These are phyloP conservation scores for Boletellus deceptivus DNA, from an alignment of 1,284 basidiomycete species.

Conservation along the genomic window DNA sequence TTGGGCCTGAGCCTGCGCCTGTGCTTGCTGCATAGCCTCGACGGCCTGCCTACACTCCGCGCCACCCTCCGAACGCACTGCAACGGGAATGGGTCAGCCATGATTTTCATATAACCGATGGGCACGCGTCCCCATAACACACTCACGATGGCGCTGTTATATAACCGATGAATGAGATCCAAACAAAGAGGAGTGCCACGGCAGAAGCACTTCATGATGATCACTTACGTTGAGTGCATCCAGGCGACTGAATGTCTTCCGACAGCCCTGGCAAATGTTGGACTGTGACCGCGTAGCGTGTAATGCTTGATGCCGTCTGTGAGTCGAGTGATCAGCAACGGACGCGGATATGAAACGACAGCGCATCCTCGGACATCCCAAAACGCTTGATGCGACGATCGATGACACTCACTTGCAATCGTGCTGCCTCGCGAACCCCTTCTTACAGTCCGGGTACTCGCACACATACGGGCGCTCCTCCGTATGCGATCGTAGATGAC, in stretches of 20 bases:
- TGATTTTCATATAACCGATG: slow-evolving; percentile 19
- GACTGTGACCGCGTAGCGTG: slow-evolving; percentile 82
- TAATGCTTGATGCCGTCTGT: slow-evolving; percentile 80
- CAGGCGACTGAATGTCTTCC: slow-evolving; percentile 90
- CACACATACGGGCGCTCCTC: slow-evolving; percentile 94
- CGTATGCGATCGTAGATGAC: slow-evolving; percentile 94
- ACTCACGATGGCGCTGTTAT: slow-evolving; percentile 35
- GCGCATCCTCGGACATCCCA: background rate
- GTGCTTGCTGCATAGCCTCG: slow-evolving; percentile 37
- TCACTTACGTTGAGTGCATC: slow-evolving; percentile 89
- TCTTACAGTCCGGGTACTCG: slow-evolving; percentile 90
- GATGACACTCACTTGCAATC: slow-evolving; percentile 82
- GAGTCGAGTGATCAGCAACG: slow-evolving; percentile 13
- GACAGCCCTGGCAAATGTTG: slow-evolving; percentile 89
- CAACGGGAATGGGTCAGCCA: slow-evolving; percentile 24
- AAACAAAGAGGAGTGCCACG: slow-evolving; percentile 17
- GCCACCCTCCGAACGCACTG: slow-evolving; percentile 80
- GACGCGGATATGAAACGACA: background rate
- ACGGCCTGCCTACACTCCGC: slow-evolving; percentile 62
- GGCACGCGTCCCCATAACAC: slow-evolving; percentile 16
- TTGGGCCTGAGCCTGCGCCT: slow-evolving; percentile 26
- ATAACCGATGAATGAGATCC: slow-evolving; percentile 22
- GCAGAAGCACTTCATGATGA: slow-evolving; percentile 25
- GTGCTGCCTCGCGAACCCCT: slow-evolving; percentile 92
- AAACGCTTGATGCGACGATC: slow-evolving; percentile 10